Evolutionary conservation across 306 rosid species (phyloP), one percentile per base, ranked within the genome.

Genomic region (Inga leiocalycina): DNA sequence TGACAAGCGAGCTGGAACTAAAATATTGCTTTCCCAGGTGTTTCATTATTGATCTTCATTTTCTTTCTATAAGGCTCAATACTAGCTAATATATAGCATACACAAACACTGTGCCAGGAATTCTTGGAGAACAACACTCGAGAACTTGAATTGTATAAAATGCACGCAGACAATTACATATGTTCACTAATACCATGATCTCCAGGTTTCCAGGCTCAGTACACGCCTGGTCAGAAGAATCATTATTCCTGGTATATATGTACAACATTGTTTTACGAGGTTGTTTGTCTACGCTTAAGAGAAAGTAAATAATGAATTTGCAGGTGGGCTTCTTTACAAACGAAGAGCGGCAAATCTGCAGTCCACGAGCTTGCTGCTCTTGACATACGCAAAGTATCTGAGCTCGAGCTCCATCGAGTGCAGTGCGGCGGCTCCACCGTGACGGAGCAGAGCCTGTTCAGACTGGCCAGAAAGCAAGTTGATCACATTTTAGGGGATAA

Each of bases 1-100:
- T 78, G 94, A 95, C 89, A 95, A 95, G 88, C 88, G 95, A 79
- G 88, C 95, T 0, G 98, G 94, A 77, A 92, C 93, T 10, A 95
- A 95, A 85, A 82, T 93, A 66, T 88, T 95, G 22, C 97, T 95
- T 68, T 91, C 98, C 46, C 91, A 93, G 30, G 30, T 27, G 30
- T 27, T 27, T 27, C 30, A 27, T 27, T 27, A 27, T 27, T 27
- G 30, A 27, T 27, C 30, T 27, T 27, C 30, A 27, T 8, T 14
- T 34, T 6, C 43, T 66, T 66, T 7, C 5, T 24, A 9, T 5
- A 6, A 1, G 11, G 71, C n/a, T 66, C n/a, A 64, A 2, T 6
- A 22, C 11, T 66, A 0, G 39, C 39, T 35, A 35, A 35, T 5
- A 5, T 35, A 32, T 27, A 27, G 30, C 43, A 27, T 30, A 12